These are phyloP conservation scores for Aspergillus oerlinghausenensis DNA, from an alignment of 2,329 filamentous ascomycete genomes.

Conservation along the genomic window DNA sequence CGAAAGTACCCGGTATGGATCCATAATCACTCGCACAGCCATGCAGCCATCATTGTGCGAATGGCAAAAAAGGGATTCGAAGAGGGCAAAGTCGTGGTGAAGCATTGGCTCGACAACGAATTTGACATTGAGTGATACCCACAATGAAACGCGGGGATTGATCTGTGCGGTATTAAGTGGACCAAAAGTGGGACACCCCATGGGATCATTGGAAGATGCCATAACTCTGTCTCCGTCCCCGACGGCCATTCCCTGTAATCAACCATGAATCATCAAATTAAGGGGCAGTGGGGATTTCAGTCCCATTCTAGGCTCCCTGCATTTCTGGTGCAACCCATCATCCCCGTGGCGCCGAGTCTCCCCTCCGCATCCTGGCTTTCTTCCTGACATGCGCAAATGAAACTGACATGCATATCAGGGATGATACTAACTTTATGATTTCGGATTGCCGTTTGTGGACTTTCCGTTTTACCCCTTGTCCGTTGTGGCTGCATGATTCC, in stretches of 20 bases:
- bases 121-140: conserved; percentile 55
- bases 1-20: conserved; percentile 53
- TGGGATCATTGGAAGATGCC: not conserved
- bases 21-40: conserved; percentile 67
- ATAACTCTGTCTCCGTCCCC: not conserved
- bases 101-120: conserved; percentile 73
- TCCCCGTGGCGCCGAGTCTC: not conserved
- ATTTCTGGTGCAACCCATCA: not conserved
- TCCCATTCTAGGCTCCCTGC: not conserved
- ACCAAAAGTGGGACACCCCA: not conserved
- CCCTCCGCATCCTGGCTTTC: not conserved
- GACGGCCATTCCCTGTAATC: not conserved
- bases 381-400: not conserved
- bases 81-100: conserved; percentile 73
- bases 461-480: conserved; percentile 1
- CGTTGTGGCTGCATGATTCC: not conserved
- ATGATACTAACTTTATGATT: not conserved
- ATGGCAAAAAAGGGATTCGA: conserved; percentile 61
- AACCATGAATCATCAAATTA: not conserved
- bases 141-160: not conserved
- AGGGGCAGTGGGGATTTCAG: not conserved
- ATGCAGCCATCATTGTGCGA: conserved; percentile 86
- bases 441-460: conserved; percentile 9
- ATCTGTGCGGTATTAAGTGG: not conserved
- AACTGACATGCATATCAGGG: not conserved